These are phyloP conservation scores for Thamnidium elegans DNA, from an alignment of 192 early-diverging fungal genomes.

Conservation along the genomic window DNA sequence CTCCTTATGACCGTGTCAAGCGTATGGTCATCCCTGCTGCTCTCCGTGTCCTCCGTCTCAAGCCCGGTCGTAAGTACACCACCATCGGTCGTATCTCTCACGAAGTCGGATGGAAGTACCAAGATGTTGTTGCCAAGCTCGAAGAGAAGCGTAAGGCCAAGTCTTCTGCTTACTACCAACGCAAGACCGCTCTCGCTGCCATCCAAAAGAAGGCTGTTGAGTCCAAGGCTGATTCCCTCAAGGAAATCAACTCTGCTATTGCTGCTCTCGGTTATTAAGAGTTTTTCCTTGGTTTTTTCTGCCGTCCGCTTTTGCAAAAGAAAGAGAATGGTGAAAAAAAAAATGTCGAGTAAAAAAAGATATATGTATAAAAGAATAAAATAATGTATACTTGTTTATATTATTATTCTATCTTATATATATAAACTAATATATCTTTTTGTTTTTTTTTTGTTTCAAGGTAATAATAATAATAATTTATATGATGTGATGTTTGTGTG, in stretches of 20 bases:
- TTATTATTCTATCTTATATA: conserved; percentile 3
- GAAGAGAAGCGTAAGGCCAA: conserved; percentile 99
- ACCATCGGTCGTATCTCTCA: conserved; percentile 87
- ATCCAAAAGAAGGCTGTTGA: conserved; percentile 37
- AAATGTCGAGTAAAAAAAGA: neutral
- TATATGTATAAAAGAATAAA: neutral
- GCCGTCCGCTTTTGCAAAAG: too few relatives aligned
- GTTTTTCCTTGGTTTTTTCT: too few relatives aligned
- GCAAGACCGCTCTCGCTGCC: conserved; percentile 62
- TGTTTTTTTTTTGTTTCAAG: neutral
- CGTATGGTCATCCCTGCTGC: conserved; percentile 96
- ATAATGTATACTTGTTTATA: neutral
- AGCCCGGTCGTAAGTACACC: conserved; percentile 98
- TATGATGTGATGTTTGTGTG: neutral
- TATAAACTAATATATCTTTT: neutral
- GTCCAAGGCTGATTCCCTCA: conserved; percentile 33
- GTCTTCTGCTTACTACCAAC: conserved; percentile 88
- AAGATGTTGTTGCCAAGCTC: conserved; percentile 92
- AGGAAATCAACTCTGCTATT: conserved; percentile 35
- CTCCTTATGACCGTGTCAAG: conserved; percentile 96
- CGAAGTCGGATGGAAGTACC: conserved; percentile 99
- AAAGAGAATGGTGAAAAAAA: neutral
- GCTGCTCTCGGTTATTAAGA: conserved; percentile 32
- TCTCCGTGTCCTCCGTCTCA: conserved; percentile 93
- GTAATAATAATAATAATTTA: neutral